Evolutionary conservation across 108 stramenopile species (phyloP), one percentile per base, ranked within the genome.

Genomic region (Nitzschia palea): DNA sequence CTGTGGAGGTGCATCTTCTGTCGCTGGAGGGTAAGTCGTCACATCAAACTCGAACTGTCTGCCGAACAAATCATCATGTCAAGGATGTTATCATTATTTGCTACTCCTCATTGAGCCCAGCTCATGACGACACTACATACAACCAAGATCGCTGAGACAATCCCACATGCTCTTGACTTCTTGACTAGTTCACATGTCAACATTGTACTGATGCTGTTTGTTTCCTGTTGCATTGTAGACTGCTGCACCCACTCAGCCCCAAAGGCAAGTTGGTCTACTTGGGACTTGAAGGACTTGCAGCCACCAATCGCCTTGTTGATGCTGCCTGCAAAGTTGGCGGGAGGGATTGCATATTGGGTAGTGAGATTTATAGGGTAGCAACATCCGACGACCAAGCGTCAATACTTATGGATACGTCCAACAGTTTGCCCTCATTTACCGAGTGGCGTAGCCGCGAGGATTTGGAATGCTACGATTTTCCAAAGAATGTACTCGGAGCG

Each of bases 171-270:
- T 10, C 25, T 56, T 45, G 27, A 8, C 55, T 20, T 45, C 22
- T 45, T 8, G 2, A 2, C 18, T 14, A 50, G 10, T 10, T 29
- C 47, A 4, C 9, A 42, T 42, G 40, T 14, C 9, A 42, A 12
- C 12, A 42, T 9, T 32, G 4, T 20, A n/a, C 26, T 28, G 27
- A 22, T 35, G 28, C 17, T 75, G 34, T 62, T 62, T 58, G 18
- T 50, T 48, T 52, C 1, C n/a, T 56, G 55, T 62, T 44, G 9
- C 2, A 20, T 55, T 54, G 27, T 27, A 88, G 90, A 58, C 68
- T 93, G 52, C 33, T 90, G 20, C 92, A 93, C 70, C 92, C 92
- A 1, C 76, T 93, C 47, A 88, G 82, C 17, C 92, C 92, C 23
- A 73, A 73, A 28, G 93, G 93, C 4, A 94, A 94, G 62, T 51